These are phyloP conservation scores for Xerocomus minutiporus DNA, from an alignment of 1,284 basidiomycete genomes.

Conservation along the genomic window DNA sequence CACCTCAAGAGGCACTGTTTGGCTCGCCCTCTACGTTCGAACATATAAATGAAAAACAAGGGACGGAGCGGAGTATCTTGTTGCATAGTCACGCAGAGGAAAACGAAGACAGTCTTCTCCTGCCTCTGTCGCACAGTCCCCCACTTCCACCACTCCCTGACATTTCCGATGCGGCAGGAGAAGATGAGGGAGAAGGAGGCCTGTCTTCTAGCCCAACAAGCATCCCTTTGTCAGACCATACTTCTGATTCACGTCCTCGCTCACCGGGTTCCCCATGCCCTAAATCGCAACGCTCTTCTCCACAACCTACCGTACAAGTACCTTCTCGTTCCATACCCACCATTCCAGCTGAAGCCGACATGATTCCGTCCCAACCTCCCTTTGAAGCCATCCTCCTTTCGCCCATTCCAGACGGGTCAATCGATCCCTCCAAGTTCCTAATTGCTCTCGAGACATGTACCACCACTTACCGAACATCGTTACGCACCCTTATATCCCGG, in stretches of 20 bases:
- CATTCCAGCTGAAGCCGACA: slow-evolving; percentile 34
- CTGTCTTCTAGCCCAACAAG: slow-evolving; percentile 22
- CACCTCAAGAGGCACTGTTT: slow-evolving; percentile 67
- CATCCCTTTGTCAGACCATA: slow-evolving; percentile 19
- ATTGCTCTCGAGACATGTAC: slow-evolving; percentile 70
- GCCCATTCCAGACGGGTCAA: slow-evolving; percentile 41
- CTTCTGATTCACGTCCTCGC: slow-evolving; percentile 30
- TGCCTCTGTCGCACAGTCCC: slow-evolving; percentile 42
- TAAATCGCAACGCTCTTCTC: slow-evolving; percentile 38
- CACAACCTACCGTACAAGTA: slow-evolving; percentile 37
- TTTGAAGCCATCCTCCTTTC: slow-evolving; percentile 67
- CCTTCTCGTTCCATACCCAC: slow-evolving; percentile 40
- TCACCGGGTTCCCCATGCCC: slow-evolving; percentile 36
- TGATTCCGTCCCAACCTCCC: slow-evolving; percentile 41
- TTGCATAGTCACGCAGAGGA: slow-evolving; percentile 22
- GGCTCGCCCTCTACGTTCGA: slow-evolving; percentile 7
- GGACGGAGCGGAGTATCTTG: slow-evolving; percentile 9
- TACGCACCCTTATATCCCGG: slow-evolving; percentile 61
- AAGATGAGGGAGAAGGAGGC: neutral
- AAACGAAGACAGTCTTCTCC: slow-evolving; percentile 26
- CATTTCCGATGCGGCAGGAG: slow-evolving; percentile 16
- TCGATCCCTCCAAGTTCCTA: slow-evolving; percentile 59
- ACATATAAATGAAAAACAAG: slow-evolving; percentile 17
- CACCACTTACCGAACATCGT: slow-evolving; percentile 55
- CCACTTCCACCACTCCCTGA: slow-evolving; percentile 52